Evolutionary conservation across 75 land plant species (phyloP).

Genomic region (Larix kaempferi): DNA sequence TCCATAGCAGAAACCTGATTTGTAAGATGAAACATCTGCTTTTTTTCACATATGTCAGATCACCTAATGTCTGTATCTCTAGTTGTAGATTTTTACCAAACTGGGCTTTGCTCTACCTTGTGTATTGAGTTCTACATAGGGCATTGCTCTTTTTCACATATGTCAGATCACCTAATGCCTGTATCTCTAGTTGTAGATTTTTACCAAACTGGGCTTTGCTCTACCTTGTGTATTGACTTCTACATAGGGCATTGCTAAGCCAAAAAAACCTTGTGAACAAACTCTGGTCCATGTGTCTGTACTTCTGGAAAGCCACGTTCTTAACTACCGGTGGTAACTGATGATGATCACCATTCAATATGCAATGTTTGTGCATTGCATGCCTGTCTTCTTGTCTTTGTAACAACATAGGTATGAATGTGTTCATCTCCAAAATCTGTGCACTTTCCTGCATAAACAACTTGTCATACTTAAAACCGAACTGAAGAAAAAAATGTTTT

Average conservation of each 20-base stretch:
- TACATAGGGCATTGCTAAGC: conserved; percentile 91
- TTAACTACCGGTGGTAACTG: conserved; percentile 98
- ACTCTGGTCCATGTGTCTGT: conserved; percentile 98
- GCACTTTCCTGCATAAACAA: conserved; percentile 99
- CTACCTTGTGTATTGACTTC: conserved; percentile 98
- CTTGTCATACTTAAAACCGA: conserved; percentile 95
- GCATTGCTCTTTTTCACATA: conserved; percentile 79
- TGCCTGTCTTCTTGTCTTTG: conserved; percentile 97
- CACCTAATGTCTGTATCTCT: conserved; percentile 93
- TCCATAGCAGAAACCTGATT: conserved; percentile 90
- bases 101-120: conserved; percentile 97
- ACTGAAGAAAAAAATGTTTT: conserved; percentile 77
- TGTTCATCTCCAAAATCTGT: conserved; percentile 95
- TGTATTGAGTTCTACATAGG: conserved; percentile 95
- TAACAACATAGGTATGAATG: conserved; percentile 96
- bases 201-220: conserved; percentile 89
- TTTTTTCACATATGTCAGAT: conserved; percentile 79
- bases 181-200: conserved; percentile 96
- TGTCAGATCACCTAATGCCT: conserved; percentile 90
- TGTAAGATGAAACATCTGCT: conserved; percentile 60
- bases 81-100: conserved; percentile 89
- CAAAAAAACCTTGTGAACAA: conserved; percentile 90
- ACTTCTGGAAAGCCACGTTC: conserved; percentile 98
- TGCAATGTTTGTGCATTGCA: conserved; percentile 90
- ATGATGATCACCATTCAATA: conserved; percentile 97